Percentiles rank a stretch among this genome's conserved stretches.
Evolutionary conservation across 495 filamentous ascomycete species (phyloP).

Genomic region (Amphirosellinia nigrospora): DNA sequence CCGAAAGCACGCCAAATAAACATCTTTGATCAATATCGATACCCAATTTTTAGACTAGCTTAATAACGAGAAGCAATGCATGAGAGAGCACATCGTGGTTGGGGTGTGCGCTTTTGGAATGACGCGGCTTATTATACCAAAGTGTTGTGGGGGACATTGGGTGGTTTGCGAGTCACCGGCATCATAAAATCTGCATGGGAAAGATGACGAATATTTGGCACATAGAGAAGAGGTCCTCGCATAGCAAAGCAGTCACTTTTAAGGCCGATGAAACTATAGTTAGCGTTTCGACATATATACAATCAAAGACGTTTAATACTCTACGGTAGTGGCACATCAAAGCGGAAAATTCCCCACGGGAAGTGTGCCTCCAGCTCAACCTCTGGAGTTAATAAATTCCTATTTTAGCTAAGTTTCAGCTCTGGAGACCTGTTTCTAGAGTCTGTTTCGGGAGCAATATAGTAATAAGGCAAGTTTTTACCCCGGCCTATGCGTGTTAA

Average conservation of each 20-base stretch:
- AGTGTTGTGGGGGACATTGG: conserved; percentile 19
- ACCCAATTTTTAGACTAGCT: conserved; percentile 32
- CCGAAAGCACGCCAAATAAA: conserved; percentile 60
- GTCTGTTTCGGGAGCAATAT: too few relatives aligned
- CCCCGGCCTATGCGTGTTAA: too few relatives aligned
- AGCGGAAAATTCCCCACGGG: not conserved
- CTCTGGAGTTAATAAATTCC: too few relatives aligned
- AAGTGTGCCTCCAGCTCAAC: not conserved
- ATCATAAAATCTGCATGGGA: conserved; percentile 28
- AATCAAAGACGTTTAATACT: conserved; percentile 5
- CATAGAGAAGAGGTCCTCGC: conserved; percentile 19
- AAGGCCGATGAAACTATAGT: conserved; percentile 18
- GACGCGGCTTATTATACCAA: not conserved
- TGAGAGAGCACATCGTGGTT: conserved; percentile 19
- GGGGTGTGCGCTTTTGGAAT: conserved; percentile 21
- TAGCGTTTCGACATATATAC: conserved; percentile 25
- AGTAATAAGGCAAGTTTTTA: too few relatives aligned
- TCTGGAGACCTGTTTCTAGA: too few relatives aligned
- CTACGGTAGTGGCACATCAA: not conserved
- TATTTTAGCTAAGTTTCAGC: too few relatives aligned
- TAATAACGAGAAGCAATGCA: conserved; percentile 24
- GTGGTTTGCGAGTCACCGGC: conserved; percentile 21
- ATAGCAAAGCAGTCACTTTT: conserved; percentile 20
- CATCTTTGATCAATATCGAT: conserved; percentile 32
- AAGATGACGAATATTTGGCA: conserved; percentile 27